Conservation (phyloP, 129 eudicot genomes). For the Tanacetum coccineum region DNA sequence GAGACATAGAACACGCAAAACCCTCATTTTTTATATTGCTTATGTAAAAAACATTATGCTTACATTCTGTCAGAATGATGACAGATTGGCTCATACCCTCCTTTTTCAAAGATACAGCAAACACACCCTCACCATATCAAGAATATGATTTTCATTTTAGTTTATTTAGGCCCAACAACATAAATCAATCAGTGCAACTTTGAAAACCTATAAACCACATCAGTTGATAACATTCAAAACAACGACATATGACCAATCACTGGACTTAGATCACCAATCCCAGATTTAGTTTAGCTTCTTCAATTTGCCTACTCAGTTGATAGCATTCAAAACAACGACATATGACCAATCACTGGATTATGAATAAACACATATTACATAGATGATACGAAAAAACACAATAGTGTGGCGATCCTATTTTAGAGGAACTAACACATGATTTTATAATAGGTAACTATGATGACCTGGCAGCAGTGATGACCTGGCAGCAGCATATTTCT, state of each 20-base stretch:
- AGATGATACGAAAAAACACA: no score
- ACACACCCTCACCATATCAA: neutral
- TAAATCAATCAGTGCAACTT: slow-evolving; percentile 10
- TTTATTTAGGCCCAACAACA: slow-evolving; percentile 3
- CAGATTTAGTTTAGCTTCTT: no score
- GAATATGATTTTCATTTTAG: no score
- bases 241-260: neutral
- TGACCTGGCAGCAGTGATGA: slow-evolving; percentile 3
- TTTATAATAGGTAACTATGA: neutral
- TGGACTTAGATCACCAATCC: neutral
- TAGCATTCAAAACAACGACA: no score
- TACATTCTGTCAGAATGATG: neutral
- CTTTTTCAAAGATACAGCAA: neutral
- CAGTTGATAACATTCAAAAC: neutral
- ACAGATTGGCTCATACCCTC: neutral
- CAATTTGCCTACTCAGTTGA: no score
- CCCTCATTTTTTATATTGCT: no score
- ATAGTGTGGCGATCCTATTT: neutral
- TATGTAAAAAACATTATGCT: neutral
- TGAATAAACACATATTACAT: no score
- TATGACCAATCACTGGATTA: no score
- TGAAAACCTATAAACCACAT: slow-evolving; percentile 3
- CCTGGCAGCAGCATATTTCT: slow-evolving; percentile 1
- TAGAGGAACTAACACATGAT: neutral
- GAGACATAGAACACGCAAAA: neutral